Evolutionary conservation across 1,139 yeast genomes (phyloP).

Genomic region (Keqinozyma sinolaborantium): DNA sequence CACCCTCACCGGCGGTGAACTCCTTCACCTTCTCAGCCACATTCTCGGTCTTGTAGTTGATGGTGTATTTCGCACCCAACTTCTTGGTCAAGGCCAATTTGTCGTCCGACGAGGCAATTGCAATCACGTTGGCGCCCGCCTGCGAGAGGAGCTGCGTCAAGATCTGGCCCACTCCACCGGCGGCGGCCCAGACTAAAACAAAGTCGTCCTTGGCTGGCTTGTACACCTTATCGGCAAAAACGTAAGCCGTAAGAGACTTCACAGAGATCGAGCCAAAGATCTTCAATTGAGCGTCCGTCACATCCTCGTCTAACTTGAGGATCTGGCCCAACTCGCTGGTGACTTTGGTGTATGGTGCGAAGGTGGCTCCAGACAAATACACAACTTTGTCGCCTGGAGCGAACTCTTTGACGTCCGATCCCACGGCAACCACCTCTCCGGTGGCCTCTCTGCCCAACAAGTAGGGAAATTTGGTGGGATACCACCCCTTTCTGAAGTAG

Average conservation of each 20-base stretch:
- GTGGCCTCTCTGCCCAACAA: slow-evolving; percentile 82
- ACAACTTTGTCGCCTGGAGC: slow-evolving; percentile 73
- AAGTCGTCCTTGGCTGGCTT: slow-evolving; percentile 63
- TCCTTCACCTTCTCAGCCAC: slow-evolving; percentile 58
- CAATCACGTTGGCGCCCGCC: slow-evolving; percentile 78
- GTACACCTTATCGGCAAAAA: slow-evolving; percentile 66
- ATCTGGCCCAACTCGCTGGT: slow-evolving; percentile 26
- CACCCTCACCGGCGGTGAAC: slow-evolving; percentile 71
- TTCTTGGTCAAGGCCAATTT: slow-evolving; percentile 57
- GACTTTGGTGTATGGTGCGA: slow-evolving; percentile 69
- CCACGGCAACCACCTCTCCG: slow-evolving; percentile 70
- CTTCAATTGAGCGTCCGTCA: slow-evolving; percentile 40
- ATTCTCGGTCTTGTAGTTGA: slow-evolving; percentile 58
- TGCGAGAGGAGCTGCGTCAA: slow-evolving; percentile 58
- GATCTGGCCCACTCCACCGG: slow-evolving; percentile 86
- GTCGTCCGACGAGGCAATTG: slow-evolving; percentile 73
- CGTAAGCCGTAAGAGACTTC: slow-evolving; percentile 78
- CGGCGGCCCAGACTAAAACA: slow-evolving; percentile 84
- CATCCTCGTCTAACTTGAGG: slow-evolving; percentile 46
- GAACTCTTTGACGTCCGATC: slow-evolving; percentile 52
- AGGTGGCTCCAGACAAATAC: slow-evolving; percentile 48
- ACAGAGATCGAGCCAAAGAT: slow-evolving; percentile 57
- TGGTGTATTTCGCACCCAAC: slow-evolving; percentile 72
- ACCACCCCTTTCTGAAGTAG: slow-evolving; percentile 76
- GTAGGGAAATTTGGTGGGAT: slow-evolving; percentile 57